A percentile compares a stretch with the other conserved stretches of the same genome.
These are phyloP conservation scores for Leptomonas pyrrhocoris DNA, from an alignment of 208 protist species.

Conservation along the genomic window DNA sequence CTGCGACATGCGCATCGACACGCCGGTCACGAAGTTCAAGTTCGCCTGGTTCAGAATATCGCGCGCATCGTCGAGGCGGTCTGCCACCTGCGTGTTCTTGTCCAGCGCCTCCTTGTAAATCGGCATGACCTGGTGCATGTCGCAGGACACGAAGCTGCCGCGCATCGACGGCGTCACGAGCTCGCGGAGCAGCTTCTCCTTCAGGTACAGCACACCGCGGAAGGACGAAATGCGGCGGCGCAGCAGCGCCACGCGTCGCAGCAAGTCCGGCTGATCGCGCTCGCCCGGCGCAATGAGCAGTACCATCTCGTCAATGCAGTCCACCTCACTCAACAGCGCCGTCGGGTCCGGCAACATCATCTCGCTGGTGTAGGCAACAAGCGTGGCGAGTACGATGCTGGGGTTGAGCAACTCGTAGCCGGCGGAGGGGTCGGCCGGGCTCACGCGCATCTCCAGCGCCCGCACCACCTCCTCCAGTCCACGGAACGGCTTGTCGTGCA, in stretches of 20 bases:
- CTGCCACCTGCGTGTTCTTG: slow-evolving; percentile 64
- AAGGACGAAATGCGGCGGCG: slow-evolving; percentile 74
- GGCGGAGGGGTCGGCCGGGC: slow-evolving; percentile 9
- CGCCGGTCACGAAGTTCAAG: slow-evolving; percentile 83
- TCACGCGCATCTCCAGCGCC: slow-evolving; percentile 38
- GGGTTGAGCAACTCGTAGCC: slow-evolving; percentile 19
- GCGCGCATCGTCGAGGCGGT: slow-evolving; percentile 79
- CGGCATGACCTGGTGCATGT: slow-evolving; percentile 35
- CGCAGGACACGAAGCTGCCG: slow-evolving; percentile 55
- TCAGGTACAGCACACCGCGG: slow-evolving; percentile 65
- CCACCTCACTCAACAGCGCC: slow-evolving; percentile 78
- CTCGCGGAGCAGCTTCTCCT: slow-evolving; percentile 79
- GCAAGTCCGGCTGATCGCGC: slow-evolving; percentile 83
- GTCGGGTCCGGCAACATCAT: slow-evolving; percentile 71
- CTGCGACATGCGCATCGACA: slow-evolving; percentile 89
- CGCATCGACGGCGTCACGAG: slow-evolving; percentile 75
- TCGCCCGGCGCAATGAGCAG: slow-evolving; percentile 79
- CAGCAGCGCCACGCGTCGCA: slow-evolving; percentile 78
- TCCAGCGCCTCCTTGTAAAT: slow-evolving; percentile 61
- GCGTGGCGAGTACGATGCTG: slow-evolving; percentile 50
- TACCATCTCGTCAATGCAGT: slow-evolving; percentile 89
- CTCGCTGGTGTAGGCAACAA: slow-evolving; percentile 70
- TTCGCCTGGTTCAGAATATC: slow-evolving; percentile 87
- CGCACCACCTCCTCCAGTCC: slow-evolving; percentile 59
- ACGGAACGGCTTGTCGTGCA: slow-evolving; percentile 62